Evolutionary conservation across 129 eudicot genomes (phyloP).

Genomic region (carrot (Daucus carota)): DNA sequence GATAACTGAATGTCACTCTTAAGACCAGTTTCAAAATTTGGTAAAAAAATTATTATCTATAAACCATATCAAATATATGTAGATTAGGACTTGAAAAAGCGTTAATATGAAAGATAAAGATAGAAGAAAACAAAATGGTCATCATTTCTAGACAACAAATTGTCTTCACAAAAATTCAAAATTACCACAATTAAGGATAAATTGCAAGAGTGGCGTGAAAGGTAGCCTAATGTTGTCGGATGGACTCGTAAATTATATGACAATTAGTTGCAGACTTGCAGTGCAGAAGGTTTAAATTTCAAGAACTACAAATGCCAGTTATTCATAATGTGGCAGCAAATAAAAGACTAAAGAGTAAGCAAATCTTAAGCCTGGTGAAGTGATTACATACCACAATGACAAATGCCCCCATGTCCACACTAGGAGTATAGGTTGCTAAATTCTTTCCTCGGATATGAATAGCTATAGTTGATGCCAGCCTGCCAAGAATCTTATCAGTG

Average conservation of each 20-base stretch:
- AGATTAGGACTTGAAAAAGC: background rate
- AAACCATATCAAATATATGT: background rate
- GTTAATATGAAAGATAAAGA: background rate
- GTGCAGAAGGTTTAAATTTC: background rate
- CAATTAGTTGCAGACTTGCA: background rate
- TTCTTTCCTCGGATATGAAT: constrained; percentile 86
- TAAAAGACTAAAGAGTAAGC: background rate
- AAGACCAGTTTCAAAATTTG: background rate
- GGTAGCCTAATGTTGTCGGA: background rate
- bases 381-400: constrained; percentile 68
- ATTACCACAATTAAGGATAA: background rate
- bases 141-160: background rate
- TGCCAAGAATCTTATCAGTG: constrained; percentile 79
- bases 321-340: background rate
- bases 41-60: background rate
- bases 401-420: constrained; percentile 86
- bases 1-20: background rate
- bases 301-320: background rate
- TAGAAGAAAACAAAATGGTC: background rate
- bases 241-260: background rate
- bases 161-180: background rate
- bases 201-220: background rate
- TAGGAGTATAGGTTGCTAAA: constrained; percentile 29
- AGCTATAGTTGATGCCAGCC: constrained; percentile 45
- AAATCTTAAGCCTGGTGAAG: background rate